These are phyloP conservation scores for Sphenostylis stenocarpa DNA, from an alignment of 306 rosid genomes.

Conservation along the genomic window DNA sequence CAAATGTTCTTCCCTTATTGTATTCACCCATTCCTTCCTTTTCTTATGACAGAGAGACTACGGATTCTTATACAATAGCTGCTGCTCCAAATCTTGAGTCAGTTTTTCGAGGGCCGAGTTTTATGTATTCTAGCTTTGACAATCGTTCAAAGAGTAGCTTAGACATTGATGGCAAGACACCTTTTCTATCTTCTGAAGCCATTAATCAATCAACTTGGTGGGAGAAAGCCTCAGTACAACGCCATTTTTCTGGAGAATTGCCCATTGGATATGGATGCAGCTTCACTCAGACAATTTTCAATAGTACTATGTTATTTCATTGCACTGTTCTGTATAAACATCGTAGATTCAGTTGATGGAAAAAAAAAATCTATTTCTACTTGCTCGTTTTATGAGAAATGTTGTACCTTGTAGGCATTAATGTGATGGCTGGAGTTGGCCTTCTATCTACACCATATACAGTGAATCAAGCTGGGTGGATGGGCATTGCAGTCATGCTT, in stretches of 20 bases:
- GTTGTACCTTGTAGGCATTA: slow-evolving; percentile 47
- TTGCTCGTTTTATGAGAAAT: not conserved
- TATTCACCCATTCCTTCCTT: not conserved
- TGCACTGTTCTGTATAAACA: not conserved
- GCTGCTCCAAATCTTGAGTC: slow-evolving; percentile 60
- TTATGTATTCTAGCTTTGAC: slow-evolving; percentile 48
- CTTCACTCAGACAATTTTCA: slow-evolving; percentile 76
- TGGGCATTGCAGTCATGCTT: slow-evolving; percentile 54
- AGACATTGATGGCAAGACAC: slow-evolving; percentile 50
- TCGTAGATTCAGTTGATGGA: not conserved
- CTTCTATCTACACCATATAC: slow-evolving; percentile 69
- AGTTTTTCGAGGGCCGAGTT: slow-evolving; percentile 45
- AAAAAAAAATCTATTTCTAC: not conserved
- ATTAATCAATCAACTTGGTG: slow-evolving; percentile 45
- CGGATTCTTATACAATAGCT: slow-evolving; percentile 70
- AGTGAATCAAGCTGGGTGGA: slow-evolving; percentile 77
- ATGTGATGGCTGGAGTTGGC: slow-evolving; percentile 77
- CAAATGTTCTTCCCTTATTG: too few species aligned
- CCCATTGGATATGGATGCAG: slow-evolving; percentile 69
- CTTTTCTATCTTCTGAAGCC: slow-evolving; percentile 51
- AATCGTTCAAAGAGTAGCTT: slow-evolving; percentile 46
- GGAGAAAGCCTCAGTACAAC: slow-evolving; percentile 40
- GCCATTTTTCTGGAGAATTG: slow-evolving; percentile 59
- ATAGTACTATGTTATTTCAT: slow-evolving; percentile 43
- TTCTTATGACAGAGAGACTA: slow-evolving; percentile 57